Evolutionary conservation across 1,139 yeast genomes (phyloP).

Genomic region (Diutina sp.): DNA sequence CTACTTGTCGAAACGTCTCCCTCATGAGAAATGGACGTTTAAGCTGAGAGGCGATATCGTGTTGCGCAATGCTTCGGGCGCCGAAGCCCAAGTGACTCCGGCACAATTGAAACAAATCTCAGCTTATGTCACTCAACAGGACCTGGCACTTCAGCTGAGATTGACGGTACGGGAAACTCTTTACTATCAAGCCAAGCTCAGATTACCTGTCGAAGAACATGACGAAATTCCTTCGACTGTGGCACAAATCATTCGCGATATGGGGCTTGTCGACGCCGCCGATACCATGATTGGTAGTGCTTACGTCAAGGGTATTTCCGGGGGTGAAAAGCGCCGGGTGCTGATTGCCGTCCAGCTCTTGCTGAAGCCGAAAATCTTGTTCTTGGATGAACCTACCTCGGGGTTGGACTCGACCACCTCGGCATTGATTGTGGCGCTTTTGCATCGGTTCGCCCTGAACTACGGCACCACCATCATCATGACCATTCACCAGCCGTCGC

Average conservation of each 20-base stretch:
- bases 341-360: background rate
- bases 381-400: background rate
- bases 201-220: background rate
- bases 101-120: background rate
- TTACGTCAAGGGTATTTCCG: background rate
- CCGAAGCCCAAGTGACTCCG: background rate
- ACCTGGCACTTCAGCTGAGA: background rate
- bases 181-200: background rate
- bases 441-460: background rate
- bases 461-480: background rate
- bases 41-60: background rate
- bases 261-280: background rate
- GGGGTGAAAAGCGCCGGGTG: constrained; percentile 2
- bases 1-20: background rate
- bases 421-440: background rate
- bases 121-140: background rate
- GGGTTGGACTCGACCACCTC: background rate
- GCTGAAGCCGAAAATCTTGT: background rate
- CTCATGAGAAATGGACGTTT: background rate
- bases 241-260: background rate
- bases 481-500: constrained; percentile 1
- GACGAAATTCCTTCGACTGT: background rate
- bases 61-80: background rate
- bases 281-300: constrained; percentile 1
- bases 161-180: background rate